Conservation (phyloP, 2,329 filamentous ascomycete species). For the Cladorrhinum sp. region DNA sequence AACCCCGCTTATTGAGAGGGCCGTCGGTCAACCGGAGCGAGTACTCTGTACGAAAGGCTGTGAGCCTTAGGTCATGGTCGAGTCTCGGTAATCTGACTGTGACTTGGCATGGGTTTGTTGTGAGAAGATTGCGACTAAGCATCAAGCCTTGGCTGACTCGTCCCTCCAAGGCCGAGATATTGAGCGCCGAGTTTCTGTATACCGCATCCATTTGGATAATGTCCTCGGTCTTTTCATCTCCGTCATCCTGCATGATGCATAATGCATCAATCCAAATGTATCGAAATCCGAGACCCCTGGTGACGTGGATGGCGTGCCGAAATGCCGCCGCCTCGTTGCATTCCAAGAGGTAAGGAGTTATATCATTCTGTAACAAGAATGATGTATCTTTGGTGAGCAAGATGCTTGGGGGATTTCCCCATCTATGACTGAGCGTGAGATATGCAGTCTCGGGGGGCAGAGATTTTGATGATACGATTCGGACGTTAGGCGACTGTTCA, state of each 20-base stretch:
- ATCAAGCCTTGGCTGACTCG: not conserved
- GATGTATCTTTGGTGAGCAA: not conserved
- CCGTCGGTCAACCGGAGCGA: no score
- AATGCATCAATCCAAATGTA: slow-evolving; percentile 15
- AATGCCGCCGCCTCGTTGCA: not conserved
- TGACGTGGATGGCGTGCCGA: slow-evolving; percentile 4
- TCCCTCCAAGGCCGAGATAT: not conserved
- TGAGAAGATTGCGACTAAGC: not conserved
- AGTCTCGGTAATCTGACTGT: not conserved
- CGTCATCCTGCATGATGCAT: slow-evolving; percentile 13
- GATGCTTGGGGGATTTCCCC: not conserved
- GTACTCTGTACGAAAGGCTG: no score
- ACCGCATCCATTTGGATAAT: slow-evolving; percentile 8
- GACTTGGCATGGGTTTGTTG: not conserved
- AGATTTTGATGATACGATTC: not conserved
- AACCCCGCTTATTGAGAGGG: not conserved
- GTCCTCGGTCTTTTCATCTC: slow-evolving; percentile 5
- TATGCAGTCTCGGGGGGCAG: not conserved
- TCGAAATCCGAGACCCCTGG: slow-evolving; percentile 4
- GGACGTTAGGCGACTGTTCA: not conserved
- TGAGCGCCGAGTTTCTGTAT: slow-evolving; percentile 3
- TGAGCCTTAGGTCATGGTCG: no score
- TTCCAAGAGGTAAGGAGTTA: not conserved
- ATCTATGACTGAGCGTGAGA: slow-evolving; percentile 3
- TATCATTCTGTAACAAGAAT: not conserved